Conservation (phyloP, 202 grass and related monocot genomes). For the Elaeis oleifera region DNA sequence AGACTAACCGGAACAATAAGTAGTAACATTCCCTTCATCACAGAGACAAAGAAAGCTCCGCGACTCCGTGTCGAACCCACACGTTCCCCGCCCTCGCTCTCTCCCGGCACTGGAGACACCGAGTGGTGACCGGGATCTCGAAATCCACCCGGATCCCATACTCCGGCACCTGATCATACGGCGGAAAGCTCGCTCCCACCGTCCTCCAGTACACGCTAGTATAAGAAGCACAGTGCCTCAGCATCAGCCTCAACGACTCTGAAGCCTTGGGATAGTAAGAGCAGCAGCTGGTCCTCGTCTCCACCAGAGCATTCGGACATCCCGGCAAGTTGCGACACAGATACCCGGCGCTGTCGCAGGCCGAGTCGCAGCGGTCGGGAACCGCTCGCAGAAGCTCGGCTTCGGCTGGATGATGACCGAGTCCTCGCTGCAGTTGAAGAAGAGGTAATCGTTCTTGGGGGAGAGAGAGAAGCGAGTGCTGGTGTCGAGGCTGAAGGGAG, state of each 20-base stretch:
- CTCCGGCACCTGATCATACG: conserved; percentile 75
- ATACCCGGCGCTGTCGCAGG: conserved; percentile 82
- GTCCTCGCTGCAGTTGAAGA: conserved; percentile 69
- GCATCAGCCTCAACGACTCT: conserved; percentile 56
- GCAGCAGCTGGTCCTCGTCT: conserved; percentile 54
- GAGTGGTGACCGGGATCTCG: conserved; percentile 74
- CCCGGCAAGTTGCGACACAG: conserved; percentile 81
- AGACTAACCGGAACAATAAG: conserved; percentile 54
- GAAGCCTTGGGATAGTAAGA: conserved; percentile 58
- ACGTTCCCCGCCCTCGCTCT: conserved; percentile 43
- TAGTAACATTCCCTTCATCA: conserved; percentile 56
- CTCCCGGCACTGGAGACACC: conserved; percentile 77
- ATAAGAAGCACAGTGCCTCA: conserved; percentile 71
- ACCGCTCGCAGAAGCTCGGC: conserved; percentile 59
- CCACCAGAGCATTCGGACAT: conserved; percentile 40
- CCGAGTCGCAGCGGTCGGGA: conserved; percentile 67
- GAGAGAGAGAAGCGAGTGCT: conserved; percentile 91
- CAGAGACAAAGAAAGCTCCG: conserved; percentile 76
- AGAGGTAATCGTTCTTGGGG: conserved; percentile 69
- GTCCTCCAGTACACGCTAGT: conserved; percentile 75
- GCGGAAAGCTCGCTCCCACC: conserved; percentile 53
- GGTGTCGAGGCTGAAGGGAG: conserved; percentile 83
- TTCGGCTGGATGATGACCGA: conserved; percentile 67
- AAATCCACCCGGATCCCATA: conserved; percentile 83
- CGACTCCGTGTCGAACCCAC: conserved; percentile 57